Percentiles rank a stretch among this genome's conserved stretches.
These are phyloP conservation scores for Leccinum subspadiceum DNA, from an alignment of 1,284 basidiomycete species.

Conservation along the genomic window DNA sequence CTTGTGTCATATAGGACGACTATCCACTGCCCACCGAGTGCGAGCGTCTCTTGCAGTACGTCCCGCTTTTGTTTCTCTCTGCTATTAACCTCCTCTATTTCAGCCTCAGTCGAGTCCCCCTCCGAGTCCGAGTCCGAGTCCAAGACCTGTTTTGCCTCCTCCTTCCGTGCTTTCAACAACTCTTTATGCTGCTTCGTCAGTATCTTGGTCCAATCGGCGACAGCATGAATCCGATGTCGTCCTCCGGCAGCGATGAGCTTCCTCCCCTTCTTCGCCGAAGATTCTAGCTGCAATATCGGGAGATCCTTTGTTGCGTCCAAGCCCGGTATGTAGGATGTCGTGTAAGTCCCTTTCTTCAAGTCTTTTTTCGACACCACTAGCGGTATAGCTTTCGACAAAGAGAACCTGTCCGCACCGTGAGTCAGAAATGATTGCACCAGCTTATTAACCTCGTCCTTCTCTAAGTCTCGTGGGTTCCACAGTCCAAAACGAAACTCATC, in stretches of 20 bases:
- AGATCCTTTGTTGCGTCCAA: not conserved
- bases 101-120: not conserved
- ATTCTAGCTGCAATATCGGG: too few relatives aligned
- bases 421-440: too few relatives aligned
- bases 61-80: not conserved
- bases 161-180: not conserved
- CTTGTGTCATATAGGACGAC: not conserved
- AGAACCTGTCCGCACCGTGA: too few relatives aligned
- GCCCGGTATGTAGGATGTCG: too few relatives aligned
- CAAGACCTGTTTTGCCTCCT: not conserved
- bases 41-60: not conserved
- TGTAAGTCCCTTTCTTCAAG: too few relatives aligned
- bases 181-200: not conserved
- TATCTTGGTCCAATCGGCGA: not conserved
- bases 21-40: not conserved
- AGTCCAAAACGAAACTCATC: too few relatives aligned
- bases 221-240: not conserved
- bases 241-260: not conserved
- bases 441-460: too few relatives aligned
- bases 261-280: not conserved
- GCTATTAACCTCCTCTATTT: not conserved
- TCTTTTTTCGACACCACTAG: too few relatives aligned
- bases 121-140: not conserved
- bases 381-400: too few relatives aligned
- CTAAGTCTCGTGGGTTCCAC: too few relatives aligned